Evolutionary conservation across 345 rosid species (phyloP), one percentile per base, ranked within the genome.

Genomic region (Syzygium grande): DNA sequence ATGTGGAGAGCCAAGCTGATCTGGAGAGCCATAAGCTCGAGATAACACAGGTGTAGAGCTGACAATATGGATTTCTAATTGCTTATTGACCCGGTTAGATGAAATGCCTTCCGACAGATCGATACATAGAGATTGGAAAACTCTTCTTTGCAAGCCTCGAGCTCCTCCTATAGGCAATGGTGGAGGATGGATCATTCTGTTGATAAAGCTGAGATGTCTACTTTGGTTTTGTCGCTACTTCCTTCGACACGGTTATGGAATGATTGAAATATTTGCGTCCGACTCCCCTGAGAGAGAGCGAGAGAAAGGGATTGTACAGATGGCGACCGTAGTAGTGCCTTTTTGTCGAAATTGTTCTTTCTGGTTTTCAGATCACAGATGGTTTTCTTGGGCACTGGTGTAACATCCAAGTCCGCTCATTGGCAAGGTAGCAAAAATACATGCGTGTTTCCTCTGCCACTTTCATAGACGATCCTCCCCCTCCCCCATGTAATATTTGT

Each of bases 11-110:
- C 91, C 88, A 87, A 38, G 41, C 41, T 38, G 3, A 38, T 38
- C 41, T 38, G 7, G 93, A 85, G 88, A 90, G 92, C 91, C 88
- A 87, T 53, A 29, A 51, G 21, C 54, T 91, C 2, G 92, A 92
- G 90, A 89, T 84, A 84, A 87, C 88, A 49, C 92, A 87, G 79
- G 92, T 89, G 89, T 88, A 92, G 92, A n/a, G 89, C 83, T 86
- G 86, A 88, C 88, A 63, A 87, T 78, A 84, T 52, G 85, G 85
- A 87, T 73, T 11, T 65, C 86, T 68, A 58, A 84, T 86, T 34
- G 84, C 52, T 89, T 84, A 49, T 86, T 86, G 78, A 63, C 78
- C 78, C 61, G 34, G 41, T 86, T 77, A 51, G 61, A 86, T 54
- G 86, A 51, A 83, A 90, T 54, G 86, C 86, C 41, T 59, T 83